Evolutionary conservation across 805 yeast genomes (phyloP).

Genomic region (Yarrowia deformans): DNA sequence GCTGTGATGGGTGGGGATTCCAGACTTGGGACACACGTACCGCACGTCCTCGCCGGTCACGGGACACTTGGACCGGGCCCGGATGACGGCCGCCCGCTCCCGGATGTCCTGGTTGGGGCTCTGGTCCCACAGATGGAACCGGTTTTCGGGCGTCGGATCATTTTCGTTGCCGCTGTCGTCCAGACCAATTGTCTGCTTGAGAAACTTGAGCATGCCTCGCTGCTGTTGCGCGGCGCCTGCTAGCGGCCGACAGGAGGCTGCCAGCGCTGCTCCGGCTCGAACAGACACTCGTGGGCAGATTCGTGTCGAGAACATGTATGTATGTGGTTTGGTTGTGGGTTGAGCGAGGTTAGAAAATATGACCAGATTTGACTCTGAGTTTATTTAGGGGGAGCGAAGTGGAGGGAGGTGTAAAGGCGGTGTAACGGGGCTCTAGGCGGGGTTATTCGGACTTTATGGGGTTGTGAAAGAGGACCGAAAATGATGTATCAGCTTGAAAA

Average conservation of each 20-base stretch:
- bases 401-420: background rate
- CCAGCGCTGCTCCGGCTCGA: conserved; percentile 32
- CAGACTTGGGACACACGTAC: conserved; percentile 90
- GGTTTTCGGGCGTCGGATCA: conserved; percentile 72
- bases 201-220: conserved; percentile 42
- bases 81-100: conserved; percentile 88
- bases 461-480: background rate
- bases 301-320: conserved; percentile 39
- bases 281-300: conserved; percentile 38
- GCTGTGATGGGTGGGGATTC: conserved; percentile 95
- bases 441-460: background rate
- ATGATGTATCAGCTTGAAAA: background rate
- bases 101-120: conserved; percentile 89
- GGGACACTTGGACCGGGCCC: conserved; percentile 89
- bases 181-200: conserved; percentile 57
- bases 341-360: conserved; percentile 26
- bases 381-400: background rate
- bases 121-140: conserved; percentile 89
- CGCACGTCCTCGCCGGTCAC: conserved; percentile 81
- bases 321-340: conserved; percentile 17
- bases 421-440: background rate
- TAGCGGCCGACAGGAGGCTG: conserved; percentile 9
- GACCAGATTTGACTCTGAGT: conserved; percentile 38
- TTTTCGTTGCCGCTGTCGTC: conserved; percentile 66
- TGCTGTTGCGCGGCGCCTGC: conserved; percentile 36